Conservation (phyloP, 805 yeast species). For the Starmerella powellii region DNA sequence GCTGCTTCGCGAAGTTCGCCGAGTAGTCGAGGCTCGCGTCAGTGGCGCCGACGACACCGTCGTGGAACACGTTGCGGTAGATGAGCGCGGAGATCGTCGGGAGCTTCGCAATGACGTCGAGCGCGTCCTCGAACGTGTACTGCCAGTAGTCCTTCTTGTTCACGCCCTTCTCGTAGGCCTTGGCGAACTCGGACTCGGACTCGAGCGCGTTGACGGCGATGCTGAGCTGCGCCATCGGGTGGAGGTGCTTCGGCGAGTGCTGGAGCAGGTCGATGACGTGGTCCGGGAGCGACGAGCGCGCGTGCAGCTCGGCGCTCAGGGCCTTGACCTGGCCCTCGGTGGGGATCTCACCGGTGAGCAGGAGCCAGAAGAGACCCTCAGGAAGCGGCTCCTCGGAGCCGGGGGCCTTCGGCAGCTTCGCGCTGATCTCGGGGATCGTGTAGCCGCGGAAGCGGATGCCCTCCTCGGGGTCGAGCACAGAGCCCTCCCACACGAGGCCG, state of each 20-base stretch:
- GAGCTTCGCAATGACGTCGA: slow-evolving; percentile 68
- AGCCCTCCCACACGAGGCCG: slow-evolving; percentile 81
- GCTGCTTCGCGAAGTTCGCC: slow-evolving; percentile 50
- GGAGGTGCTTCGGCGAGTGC: slow-evolving; percentile 60
- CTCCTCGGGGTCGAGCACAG: slow-evolving; percentile 71
- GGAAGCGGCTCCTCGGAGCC: slow-evolving; percentile 59
- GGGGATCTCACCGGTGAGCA: slow-evolving; percentile 75
- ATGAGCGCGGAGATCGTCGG: slow-evolving; percentile 73
- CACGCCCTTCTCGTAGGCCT: slow-evolving; percentile 76
- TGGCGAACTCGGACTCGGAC: slow-evolving; percentile 70
- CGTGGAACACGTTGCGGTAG: slow-evolving; percentile 74
- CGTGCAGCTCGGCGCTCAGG: slow-evolving; percentile 64
- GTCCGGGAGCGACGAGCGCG: slow-evolving; percentile 64
- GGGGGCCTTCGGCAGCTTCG: slow-evolving; percentile 61
- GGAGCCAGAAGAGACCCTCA: slow-evolving; percentile 72
- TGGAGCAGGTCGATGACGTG: slow-evolving; percentile 64
- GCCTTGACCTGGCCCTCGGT: slow-evolving; percentile 57
- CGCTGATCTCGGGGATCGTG: slow-evolving; percentile 69
- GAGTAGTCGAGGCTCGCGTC: slow-evolving; percentile 45
- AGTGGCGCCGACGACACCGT: slow-evolving; percentile 45
- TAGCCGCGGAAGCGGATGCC: slow-evolving; percentile 79
- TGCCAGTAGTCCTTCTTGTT: slow-evolving; percentile 74
- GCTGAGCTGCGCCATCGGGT: slow-evolving; percentile 85
- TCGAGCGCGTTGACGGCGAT: slow-evolving; percentile 73
- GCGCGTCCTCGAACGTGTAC: slow-evolving; percentile 68